phyloP scores from a whole-genome alignment of 2,329 filamentous ascomycete species.

The Ilyonectria mors-panacis region DNA sequence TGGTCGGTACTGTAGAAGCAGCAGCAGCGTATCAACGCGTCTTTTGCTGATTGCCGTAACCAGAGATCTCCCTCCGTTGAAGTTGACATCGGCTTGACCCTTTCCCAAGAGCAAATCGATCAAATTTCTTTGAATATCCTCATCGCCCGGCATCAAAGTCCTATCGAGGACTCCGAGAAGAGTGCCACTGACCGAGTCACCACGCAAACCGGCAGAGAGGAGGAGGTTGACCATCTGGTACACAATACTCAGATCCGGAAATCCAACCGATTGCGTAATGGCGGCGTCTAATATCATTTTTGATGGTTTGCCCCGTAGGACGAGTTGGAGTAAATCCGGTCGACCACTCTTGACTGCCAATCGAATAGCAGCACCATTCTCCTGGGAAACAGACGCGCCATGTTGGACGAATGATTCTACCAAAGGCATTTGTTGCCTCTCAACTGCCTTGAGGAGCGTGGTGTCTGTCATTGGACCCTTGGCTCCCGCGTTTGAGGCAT shows the following conservation, averaged over 20 bases:
- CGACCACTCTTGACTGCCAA: conserved; percentile 12
- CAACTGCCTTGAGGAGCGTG: conserved; percentile 7
- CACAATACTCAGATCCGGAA: background rate
- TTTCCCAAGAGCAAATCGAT: conserved; percentile 6
- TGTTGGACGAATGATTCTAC: conserved; percentile 1
- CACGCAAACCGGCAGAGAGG: conserved; percentile 2
- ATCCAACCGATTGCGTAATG: background rate
- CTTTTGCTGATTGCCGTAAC: background rate
- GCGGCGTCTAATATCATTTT: conserved; percentile 4
- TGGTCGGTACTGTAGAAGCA: background rate
- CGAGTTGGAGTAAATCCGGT: conserved; percentile 9
- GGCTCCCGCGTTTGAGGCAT: conserved; percentile 18
- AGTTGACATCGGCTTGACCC: conserved; percentile 12
- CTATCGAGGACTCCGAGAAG: conserved; percentile 16
- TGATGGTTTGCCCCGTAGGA: conserved; percentile 16
- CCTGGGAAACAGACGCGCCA: background rate
- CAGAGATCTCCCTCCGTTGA: background rate
- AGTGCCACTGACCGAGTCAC: conserved; percentile 7
- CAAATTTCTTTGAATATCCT: background rate
- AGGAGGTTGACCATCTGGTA: conserved; percentile 15
- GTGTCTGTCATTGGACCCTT: conserved; percentile 18
- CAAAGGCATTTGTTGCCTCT: background rate
- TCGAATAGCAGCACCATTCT: conserved; percentile 5
- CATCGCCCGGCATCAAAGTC: conserved; percentile 3
- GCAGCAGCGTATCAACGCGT: background rate